Evolutionary conservation across 2,329 filamentous ascomycete species (phyloP).

Genomic region (Orbilia ellipsospora): DNA sequence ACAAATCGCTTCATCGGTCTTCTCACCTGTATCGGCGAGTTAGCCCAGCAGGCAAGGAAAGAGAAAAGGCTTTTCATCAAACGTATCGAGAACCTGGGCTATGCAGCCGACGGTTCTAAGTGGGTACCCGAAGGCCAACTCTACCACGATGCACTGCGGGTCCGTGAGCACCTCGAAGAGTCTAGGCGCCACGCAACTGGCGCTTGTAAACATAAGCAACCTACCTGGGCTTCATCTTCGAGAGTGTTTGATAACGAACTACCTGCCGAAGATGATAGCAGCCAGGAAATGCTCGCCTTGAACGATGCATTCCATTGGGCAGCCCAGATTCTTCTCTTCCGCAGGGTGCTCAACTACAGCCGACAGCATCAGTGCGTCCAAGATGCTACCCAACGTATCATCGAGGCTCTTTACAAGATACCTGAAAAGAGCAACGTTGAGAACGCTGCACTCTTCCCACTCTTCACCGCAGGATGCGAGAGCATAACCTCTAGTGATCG

Average conservation of each 20-base stretch:
- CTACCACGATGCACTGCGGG: slow-evolving; percentile 69
- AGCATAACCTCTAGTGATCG: slow-evolving; percentile 70
- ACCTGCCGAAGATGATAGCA: slow-evolving; percentile 64
- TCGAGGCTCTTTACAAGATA: slow-evolving; percentile 72
- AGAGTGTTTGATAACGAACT: slow-evolving; percentile 60
- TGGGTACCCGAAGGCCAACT: slow-evolving; percentile 60
- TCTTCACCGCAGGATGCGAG: slow-evolving; percentile 86
- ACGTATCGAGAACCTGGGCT: slow-evolving; percentile 38
- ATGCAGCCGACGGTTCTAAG: slow-evolving; percentile 26
- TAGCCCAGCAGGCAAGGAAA: slow-evolving; percentile 75
- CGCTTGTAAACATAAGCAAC: slow-evolving; percentile 61
- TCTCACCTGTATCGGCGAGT: slow-evolving; percentile 76
- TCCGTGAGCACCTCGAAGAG: slow-evolving; percentile 72
- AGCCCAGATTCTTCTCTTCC: slow-evolving; percentile 78
- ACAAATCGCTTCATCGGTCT: slow-evolving; percentile 77
- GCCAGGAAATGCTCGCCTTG: slow-evolving; percentile 74
- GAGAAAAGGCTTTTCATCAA: slow-evolving; percentile 64
- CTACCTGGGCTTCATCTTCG: slow-evolving; percentile 62
- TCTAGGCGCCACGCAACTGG: slow-evolving; percentile 64
- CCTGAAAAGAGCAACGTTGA: slow-evolving; percentile 76
- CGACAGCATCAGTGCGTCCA: slow-evolving; percentile 72
- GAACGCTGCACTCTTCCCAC: slow-evolving; percentile 79
- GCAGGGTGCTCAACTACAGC: slow-evolving; percentile 75
- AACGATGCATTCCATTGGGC: slow-evolving; percentile 85
- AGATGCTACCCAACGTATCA: slow-evolving; percentile 72